These are phyloP conservation scores for Biscutella laevigata DNA, from an alignment of 441 rosid species.

Conservation along the genomic window DNA sequence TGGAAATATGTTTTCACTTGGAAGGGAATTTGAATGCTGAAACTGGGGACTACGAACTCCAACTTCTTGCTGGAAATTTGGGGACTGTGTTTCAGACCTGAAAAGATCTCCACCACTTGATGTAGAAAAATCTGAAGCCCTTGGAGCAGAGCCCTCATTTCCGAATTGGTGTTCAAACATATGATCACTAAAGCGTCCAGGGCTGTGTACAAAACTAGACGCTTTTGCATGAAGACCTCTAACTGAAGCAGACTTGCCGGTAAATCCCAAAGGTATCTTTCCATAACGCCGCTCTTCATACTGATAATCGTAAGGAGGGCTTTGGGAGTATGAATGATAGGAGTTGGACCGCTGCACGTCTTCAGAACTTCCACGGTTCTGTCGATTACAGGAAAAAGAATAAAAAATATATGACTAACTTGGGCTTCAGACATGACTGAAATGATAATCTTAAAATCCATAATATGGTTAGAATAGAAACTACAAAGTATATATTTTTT, in stretches of 20 bases:
- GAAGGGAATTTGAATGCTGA: slow-evolving; percentile 38
- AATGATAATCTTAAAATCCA: not conserved
- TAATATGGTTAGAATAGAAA: not conserved
- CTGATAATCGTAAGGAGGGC: slow-evolving; percentile 96
- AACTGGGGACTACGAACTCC: slow-evolving; percentile 56
- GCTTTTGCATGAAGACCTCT: slow-evolving; percentile 49
- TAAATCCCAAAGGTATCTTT: slow-evolving; percentile 48
- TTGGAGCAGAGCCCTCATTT: slow-evolving; percentile 71
- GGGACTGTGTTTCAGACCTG: slow-evolving; percentile 59
- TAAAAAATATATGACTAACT: not conserved
- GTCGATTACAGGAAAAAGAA: slow-evolving; percentile 26
- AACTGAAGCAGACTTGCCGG: slow-evolving; percentile 92
- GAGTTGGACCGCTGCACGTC: slow-evolving; percentile 84
- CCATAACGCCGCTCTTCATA: slow-evolving; percentile 87
- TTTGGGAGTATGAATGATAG: slow-evolving; percentile 94
- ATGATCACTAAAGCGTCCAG: slow-evolving; percentile 56
- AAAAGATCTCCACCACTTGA: slow-evolving; percentile 75
- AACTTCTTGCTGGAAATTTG: slow-evolving; percentile 51
- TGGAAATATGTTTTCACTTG: slow-evolving; percentile 38
- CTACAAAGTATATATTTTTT: not conserved
- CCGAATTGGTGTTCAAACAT: slow-evolving; percentile 66
- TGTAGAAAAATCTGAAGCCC: slow-evolving; percentile 71
- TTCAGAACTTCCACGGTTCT: slow-evolving; percentile 54
- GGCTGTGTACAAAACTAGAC: slow-evolving; percentile 71
- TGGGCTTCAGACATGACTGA: not conserved